A percentile compares a stretch with the other conserved stretches of the same genome.
Evolutionary conservation across 1,284 basidiomycete species (phyloP).

Genomic region (Boletus mariae): DNA sequence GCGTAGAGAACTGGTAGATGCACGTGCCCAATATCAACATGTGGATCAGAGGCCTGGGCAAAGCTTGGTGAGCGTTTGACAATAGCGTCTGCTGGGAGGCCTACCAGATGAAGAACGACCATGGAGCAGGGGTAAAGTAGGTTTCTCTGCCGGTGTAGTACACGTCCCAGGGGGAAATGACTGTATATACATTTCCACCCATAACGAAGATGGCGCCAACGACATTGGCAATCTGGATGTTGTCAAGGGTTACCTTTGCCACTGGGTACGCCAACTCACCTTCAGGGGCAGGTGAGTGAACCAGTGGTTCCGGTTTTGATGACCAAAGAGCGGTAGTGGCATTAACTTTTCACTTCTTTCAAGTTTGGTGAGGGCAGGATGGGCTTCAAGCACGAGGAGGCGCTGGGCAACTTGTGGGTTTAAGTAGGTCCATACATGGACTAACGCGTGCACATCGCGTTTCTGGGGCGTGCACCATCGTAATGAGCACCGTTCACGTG

Average conservation of each 20-base stretch:
- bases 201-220: constrained; percentile 75
- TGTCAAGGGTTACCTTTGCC: background rate
- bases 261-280: constrained; percentile 13
- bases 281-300: constrained; percentile 26
- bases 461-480: constrained; percentile 23
- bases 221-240: constrained; percentile 67
- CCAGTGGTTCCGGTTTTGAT: constrained; percentile 28
- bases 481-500: constrained; percentile 16
- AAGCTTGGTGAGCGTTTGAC: constrained; percentile 5
- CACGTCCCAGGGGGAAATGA: constrained; percentile 66
- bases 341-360: constrained; percentile 8
- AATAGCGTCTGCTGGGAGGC: constrained; percentile 16
- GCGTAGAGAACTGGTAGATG: constrained; percentile 84
- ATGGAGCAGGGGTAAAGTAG: constrained; percentile 89
- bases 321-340: constrained; percentile 23
- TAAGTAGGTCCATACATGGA: constrained; percentile 23
- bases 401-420: constrained; percentile 14
- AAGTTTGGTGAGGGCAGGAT: constrained; percentile 8
- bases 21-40: constrained; percentile 82
- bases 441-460: constrained; percentile 29
- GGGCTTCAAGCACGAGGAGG: constrained; percentile 12
- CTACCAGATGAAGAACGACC: constrained; percentile 81
- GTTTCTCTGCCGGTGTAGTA: constrained; percentile 75
- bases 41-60: constrained; percentile 73
- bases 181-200: constrained; percentile 82